Evolutionary conservation across 129 eudicot genomes (phyloP), one percentile per base, ranked within the genome.

Genomic region (Calendula officinalis): DNA sequence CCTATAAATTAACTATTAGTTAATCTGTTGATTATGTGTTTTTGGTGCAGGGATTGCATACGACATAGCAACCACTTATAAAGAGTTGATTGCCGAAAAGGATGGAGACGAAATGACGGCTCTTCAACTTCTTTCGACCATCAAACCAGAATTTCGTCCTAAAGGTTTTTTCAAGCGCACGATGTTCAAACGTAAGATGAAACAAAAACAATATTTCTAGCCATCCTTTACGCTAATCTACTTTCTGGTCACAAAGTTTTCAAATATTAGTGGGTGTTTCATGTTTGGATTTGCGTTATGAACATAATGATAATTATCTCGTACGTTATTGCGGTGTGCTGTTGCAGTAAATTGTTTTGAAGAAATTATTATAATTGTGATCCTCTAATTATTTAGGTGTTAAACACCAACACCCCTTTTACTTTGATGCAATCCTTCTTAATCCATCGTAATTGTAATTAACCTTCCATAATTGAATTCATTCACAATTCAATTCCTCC

Each of bases 121-220:
- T 35, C 82, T 80, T 62, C 85, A 80, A 39, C 60, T 67, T 51
- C 76, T 80, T 33, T 41, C 82, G 6, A 44, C 68, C 54, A 80
- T 44, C 60, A 66, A 68, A 40, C 67, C 79, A 33, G 69, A 75
- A 3, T 71, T 80, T 70, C 39, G 7, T n/a, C 62, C 75, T 2
- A 13, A 60, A 49, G 4, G 52, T 13, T 30, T 13, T 11, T 49
- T 48, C 53, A 70, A 70, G 54, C 53, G 54, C 22, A 39, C 60
- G 36, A 30, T 50, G 8, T 60, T 70, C 53, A 71, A 15, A 14
- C 8, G 67, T 62, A 33, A 27, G 72, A 4, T 8, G 22, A 33
- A 17, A 35, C 32, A 16, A 32, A 48, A 5, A 7, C 36, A 8
- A 1, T 9, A 14, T 0, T 5, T n/a, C 5, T 3, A 4, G 10